Evolutionary conservation across 78 protist genomes (phyloP).

Genomic region (Dictyostelium firmibasis): DNA sequence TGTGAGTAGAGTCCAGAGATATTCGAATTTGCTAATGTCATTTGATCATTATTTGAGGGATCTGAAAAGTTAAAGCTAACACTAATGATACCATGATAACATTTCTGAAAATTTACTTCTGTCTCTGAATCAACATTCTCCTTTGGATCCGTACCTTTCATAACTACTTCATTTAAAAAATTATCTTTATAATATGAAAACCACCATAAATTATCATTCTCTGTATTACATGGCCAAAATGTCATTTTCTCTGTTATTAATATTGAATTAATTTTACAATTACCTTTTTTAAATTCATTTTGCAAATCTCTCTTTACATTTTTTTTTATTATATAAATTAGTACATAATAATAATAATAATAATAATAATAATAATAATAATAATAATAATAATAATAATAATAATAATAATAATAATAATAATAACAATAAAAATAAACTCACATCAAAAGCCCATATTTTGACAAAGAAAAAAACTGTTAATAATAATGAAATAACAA

Average conservation of each 20-base stretch:
- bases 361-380: too few relatives aligned
- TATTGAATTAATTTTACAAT: neutral
- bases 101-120: neutral
- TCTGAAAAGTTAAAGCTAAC: neutral
- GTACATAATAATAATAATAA: too few relatives aligned
- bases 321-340: too few relatives aligned
- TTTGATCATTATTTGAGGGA: neutral
- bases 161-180: neutral
- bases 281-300: neutral
- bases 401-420: neutral
- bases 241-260: neutral
- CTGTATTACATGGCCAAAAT: conserved; percentile 1
- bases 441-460: neutral
- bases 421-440: neutral
- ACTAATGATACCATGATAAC: neutral
- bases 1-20: neutral
- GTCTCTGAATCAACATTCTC: neutral
- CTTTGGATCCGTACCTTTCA: neutral
- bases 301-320: neutral
- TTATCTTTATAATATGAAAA: neutral
- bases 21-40: neutral
- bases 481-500: neutral
- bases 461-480: neutral
- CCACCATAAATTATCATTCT: conserved; percentile 2
- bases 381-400: too few relatives aligned